Evolutionary conservation across 2,329 filamentous ascomycete genomes (phyloP).

Genomic region (Monosporascus sp.): DNA sequence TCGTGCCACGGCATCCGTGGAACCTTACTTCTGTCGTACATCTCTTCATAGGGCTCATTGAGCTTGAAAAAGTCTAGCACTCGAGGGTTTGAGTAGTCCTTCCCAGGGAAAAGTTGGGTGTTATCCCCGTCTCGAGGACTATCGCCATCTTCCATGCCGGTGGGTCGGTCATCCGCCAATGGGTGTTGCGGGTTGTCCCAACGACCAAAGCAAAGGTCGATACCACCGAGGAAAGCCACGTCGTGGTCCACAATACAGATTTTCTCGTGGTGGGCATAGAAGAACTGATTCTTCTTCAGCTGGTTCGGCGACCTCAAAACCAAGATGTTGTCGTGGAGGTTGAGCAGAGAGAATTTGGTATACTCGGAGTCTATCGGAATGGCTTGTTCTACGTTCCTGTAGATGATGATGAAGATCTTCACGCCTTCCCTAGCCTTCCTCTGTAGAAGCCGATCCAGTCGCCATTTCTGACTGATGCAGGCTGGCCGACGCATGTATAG

Average conservation of each 20-base stretch:
- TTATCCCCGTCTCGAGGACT: conserved; percentile 84
- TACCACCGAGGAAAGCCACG: conserved; percentile 89
- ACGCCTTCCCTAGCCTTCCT: conserved; percentile 91
- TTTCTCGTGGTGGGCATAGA: conserved; percentile 98
- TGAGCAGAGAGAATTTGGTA: conserved; percentile 92
- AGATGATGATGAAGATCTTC: conserved; percentile 96
- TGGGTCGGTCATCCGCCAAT: conserved; percentile 87
- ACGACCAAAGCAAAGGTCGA: conserved; percentile 93
- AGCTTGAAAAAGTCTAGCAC: conserved; percentile 93
- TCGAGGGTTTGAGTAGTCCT: conserved; percentile 95
- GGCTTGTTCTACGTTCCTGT: conserved; percentile 94
- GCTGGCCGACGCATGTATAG: conserved; percentile 91
- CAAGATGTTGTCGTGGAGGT: conserved; percentile 93
- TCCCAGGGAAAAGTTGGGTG: conserved; percentile 93
- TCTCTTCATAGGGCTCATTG: conserved; percentile 94
- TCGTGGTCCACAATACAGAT: conserved; percentile 96
- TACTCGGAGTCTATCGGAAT: conserved; percentile 98
- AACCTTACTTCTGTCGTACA: conserved; percentile 88
- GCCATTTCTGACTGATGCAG: conserved; percentile 96
- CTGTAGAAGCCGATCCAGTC: conserved; percentile 87
- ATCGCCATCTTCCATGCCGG: conserved; percentile 77
- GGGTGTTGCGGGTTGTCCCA: conserved; percentile 96
- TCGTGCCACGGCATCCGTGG: conserved; percentile 99
- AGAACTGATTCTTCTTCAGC: conserved; percentile 98
- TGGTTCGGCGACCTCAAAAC: conserved; percentile 96